Evolutionary conservation across 169 alveolate species (phyloP).

Genomic region (Miamiensis avidus): DNA sequence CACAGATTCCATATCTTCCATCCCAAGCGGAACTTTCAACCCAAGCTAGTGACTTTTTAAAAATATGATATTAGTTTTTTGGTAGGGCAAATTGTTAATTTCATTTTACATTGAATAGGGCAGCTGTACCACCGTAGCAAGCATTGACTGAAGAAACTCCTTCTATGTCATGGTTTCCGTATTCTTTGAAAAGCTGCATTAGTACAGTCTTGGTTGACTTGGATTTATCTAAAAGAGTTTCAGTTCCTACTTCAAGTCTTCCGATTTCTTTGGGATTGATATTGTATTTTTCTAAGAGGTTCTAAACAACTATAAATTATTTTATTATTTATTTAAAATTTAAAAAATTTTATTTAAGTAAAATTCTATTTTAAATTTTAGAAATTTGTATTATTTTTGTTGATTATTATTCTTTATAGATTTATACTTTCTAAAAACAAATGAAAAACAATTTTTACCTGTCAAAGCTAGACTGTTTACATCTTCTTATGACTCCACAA

Average conservation of each 20-base stretch:
- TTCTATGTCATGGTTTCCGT: slow-evolving; percentile 76
- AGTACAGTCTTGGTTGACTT: slow-evolving; percentile 83
- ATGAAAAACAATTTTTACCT: slow-evolving; percentile 27
- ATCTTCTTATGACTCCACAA: slow-evolving; percentile 83
- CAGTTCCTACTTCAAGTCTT: slow-evolving; percentile 89
- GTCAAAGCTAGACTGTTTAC: slow-evolving; percentile 79
- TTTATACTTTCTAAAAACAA: not conserved
- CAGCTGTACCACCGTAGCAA: slow-evolving; percentile 89
- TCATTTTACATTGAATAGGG: too few species aligned
- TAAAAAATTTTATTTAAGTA: too few species aligned
- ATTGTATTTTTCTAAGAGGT: slow-evolving; percentile 68
- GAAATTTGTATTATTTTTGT: too few species aligned
- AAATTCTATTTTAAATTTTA: too few species aligned
- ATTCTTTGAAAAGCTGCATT: slow-evolving; percentile 73
- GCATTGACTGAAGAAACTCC: slow-evolving; percentile 89
- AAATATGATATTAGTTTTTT: too few species aligned
- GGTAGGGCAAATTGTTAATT: too few species aligned
- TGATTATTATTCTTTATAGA: not conserved
- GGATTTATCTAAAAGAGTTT: slow-evolving; percentile 83
- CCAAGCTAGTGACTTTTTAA: slow-evolving; percentile 83
- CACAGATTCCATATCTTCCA: slow-evolving; percentile 79
- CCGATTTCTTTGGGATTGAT: slow-evolving; percentile 73
- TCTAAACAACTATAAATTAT: slow-evolving; percentile 40
- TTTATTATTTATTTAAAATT: too few species aligned
- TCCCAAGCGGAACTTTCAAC: slow-evolving; percentile 82